phyloP scores from a whole-genome alignment of 352 stramenopile genomes.

The Phytophthora hybrid region DNA sequence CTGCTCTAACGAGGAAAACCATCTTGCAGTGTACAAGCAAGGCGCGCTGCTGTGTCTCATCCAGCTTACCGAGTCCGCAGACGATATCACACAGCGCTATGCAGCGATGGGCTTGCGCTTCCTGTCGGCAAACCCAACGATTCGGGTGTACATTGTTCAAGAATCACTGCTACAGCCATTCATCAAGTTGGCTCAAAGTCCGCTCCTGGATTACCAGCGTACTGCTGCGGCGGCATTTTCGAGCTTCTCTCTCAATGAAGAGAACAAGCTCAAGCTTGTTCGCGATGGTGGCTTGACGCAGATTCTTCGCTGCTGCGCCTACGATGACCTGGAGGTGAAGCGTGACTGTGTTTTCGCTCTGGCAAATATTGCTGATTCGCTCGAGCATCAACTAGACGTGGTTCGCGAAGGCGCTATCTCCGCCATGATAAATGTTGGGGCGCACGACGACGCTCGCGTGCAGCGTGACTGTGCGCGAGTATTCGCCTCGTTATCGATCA shows the following conservation, averaged over 20 bases:
- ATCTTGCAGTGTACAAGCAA: slow-evolving; percentile 93
- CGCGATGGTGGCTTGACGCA: slow-evolving; percentile 90
- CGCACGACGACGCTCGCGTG: slow-evolving; percentile 90
- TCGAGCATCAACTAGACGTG: slow-evolving; percentile 91
- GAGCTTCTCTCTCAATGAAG: slow-evolving; percentile 93
- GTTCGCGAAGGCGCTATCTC: slow-evolving; percentile 89
- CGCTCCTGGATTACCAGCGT: slow-evolving; percentile 92
- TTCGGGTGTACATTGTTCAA: slow-evolving; percentile 93
- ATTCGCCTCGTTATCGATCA: slow-evolving; percentile 92
- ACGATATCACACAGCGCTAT: slow-evolving; percentile 96
- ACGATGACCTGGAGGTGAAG: slow-evolving; percentile 92
- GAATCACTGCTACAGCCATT: slow-evolving; percentile 93
- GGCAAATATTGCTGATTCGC: slow-evolving; percentile 92
- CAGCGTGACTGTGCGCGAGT: slow-evolving; percentile 94
- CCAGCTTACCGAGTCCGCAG: slow-evolving; percentile 83
- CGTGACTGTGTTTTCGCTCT: slow-evolving; percentile 95
- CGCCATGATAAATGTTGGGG: slow-evolving; percentile 76
- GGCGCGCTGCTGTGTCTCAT: slow-evolving; percentile 92
- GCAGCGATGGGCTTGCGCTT: slow-evolving; percentile 96
- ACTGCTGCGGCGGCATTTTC: slow-evolving; percentile 94
- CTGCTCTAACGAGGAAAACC: slow-evolving; percentile 95
- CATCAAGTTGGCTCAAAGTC: slow-evolving; percentile 91
- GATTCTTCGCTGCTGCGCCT: slow-evolving; percentile 92
- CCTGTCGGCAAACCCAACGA: slow-evolving; percentile 93
- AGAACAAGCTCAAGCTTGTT: slow-evolving; percentile 96